These are phyloP conservation scores for Globisporangium nodosum DNA, from an alignment of 352 stramenopile species.

Conservation along the genomic window DNA sequence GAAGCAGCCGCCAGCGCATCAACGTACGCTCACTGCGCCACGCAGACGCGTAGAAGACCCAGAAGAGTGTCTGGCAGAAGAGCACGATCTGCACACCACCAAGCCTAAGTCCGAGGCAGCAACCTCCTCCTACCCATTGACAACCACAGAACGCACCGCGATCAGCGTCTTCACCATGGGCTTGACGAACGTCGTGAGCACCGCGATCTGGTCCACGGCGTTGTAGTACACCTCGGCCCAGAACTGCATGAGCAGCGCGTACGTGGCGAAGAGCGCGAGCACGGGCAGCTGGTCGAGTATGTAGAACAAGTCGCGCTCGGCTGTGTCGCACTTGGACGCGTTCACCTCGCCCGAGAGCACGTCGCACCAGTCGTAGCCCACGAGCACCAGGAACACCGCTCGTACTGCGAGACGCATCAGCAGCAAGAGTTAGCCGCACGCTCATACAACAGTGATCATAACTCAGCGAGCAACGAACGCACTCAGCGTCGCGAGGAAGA, in stretches of 20 bases:
- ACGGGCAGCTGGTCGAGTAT: constrained; percentile 81
- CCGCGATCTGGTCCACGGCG: constrained; percentile 63
- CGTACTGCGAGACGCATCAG: constrained; percentile 26
- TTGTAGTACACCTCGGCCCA: constrained; percentile 90
- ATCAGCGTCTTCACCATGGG: constrained; percentile 62
- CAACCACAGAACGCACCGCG: constrained; percentile 24
- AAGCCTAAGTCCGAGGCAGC: not conserved
- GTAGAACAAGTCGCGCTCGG: constrained; percentile 82
- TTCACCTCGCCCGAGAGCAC: constrained; percentile 65
- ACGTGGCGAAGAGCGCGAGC: constrained; percentile 76
- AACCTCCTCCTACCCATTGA: not conserved
- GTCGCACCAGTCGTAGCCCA: constrained; percentile 78
- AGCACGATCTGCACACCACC: constrained; percentile 34
- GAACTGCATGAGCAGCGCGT: constrained; percentile 81
- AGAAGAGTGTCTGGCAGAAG: constrained; percentile 59
- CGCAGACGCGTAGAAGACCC: constrained; percentile 72
- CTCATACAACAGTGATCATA: too few relatives aligned
- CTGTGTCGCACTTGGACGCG: constrained; percentile 41
- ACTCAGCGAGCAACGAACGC: constrained; percentile 1
- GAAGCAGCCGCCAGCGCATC: not conserved
- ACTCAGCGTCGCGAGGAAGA: constrained; percentile 76
- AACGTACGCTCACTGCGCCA: constrained; percentile 66
- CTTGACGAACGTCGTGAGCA: constrained; percentile 62
- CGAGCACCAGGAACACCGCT: constrained; percentile 62
- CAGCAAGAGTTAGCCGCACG: too few relatives aligned